Percentiles rank a stretch among this genome's conserved stretches.
Evolutionary conservation across 2,329 filamentous ascomycete species (phyloP).

Genomic region (Metarhizium humberi): DNA sequence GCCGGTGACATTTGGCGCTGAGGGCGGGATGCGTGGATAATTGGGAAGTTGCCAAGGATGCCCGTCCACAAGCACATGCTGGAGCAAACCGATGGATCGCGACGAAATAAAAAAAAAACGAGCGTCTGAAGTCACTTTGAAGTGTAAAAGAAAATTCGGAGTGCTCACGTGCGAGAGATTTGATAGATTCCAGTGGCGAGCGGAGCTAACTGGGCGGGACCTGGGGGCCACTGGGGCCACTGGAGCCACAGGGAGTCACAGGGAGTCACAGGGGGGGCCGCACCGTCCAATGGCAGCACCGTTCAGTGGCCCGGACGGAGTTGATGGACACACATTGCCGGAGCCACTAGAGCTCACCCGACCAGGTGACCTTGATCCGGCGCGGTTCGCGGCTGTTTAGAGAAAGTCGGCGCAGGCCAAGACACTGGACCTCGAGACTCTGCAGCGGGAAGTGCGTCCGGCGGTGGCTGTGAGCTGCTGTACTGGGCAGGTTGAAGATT

Average conservation of each 20-base stretch:
- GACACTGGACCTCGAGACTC: neutral
- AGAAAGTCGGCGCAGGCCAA: neutral
- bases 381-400: neutral
- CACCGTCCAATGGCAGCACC: neutral
- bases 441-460: neutral
- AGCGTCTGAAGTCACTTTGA: no score
- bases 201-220: constrained; percentile 8
- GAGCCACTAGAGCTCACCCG: neutral
- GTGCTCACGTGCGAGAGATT: constrained; percentile 10
- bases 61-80: neutral
- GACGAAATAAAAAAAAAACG: neutral
- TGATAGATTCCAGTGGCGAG: constrained; percentile 2
- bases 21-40: neutral
- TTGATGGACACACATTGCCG: neutral
- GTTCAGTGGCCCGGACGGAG: neutral
- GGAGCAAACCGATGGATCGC: neutral
- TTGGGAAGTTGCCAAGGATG: no score
- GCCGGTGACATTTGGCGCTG: neutral
- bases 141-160: constrained; percentile 1
- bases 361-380: constrained; percentile 6
- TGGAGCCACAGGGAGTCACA: neutral
- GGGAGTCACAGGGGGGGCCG: neutral
- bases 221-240: constrained; percentile 2
- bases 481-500: no score
- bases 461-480: neutral